Conservation (phyloP, 257 asterid genomes). For the Solanum appendiculatum region DNA sequence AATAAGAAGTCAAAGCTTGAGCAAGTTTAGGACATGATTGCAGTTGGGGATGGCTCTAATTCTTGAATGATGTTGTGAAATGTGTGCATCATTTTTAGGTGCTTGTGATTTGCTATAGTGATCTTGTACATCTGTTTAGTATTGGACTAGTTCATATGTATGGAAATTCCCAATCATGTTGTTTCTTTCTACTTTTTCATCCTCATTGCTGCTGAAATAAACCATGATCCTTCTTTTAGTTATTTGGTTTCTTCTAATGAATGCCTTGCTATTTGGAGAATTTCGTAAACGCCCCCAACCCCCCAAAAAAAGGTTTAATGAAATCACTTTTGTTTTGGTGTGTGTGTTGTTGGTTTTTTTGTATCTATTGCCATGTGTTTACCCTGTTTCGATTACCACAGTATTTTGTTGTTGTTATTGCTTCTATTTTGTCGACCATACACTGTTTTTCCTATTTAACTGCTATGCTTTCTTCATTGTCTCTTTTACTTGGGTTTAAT, state of each 20-base stretch:
- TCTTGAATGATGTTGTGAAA: not conserved
- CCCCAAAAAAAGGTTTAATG: too few species aligned
- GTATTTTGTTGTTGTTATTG: too few species aligned
- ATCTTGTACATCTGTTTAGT: not conserved
- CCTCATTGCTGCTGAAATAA: not conserved
- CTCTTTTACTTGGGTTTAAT: too few species aligned
- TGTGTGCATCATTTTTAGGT: not conserved
- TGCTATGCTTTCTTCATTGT: too few species aligned
- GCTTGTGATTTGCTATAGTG: not conserved
- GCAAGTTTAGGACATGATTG: not conserved
- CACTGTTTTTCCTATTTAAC: too few species aligned
- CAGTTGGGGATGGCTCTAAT: not conserved
- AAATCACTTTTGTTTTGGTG: too few species aligned
- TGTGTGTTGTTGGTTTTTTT: too few species aligned
- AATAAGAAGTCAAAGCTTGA: slow-evolving; percentile 1
- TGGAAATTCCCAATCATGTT: not conserved
- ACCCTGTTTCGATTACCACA: too few species aligned
- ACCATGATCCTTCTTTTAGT: not conserved
- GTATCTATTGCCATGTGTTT: too few species aligned
- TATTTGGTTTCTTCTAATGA: not conserved
- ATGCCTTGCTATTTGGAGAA: not conserved
- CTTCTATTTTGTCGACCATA: too few species aligned
- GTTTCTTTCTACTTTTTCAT: not conserved
- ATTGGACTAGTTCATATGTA: not conserved
- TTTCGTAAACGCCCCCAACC: too few species aligned